A percentile compares a stretch with the other conserved stretches of the same genome.
Conservation (phyloP, 2,329 filamentous ascomycete species). For the Pseudomassariella vexata region DNA sequence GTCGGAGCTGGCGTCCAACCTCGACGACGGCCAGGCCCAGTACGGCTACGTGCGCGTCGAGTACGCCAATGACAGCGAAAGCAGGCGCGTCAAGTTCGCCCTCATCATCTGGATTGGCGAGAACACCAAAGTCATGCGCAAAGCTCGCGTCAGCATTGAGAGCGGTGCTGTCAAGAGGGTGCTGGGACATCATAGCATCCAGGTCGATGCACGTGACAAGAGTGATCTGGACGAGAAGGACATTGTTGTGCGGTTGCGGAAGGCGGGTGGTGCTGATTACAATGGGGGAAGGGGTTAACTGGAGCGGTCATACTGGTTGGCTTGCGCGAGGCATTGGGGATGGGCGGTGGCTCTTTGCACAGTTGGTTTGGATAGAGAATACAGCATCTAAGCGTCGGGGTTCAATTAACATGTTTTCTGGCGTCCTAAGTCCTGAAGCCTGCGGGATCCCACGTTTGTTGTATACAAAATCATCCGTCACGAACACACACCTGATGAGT, state of each 20-base stretch:
- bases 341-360: too few species aligned
- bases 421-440: too few species aligned
- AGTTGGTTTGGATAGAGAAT: background rate
- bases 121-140: constrained; percentile 61
- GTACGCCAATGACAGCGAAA: constrained; percentile 67
- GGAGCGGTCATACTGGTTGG: background rate
- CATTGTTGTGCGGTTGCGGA: constrained; percentile 55
- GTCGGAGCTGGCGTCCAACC: constrained; percentile 45
- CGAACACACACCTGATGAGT: too few species aligned
- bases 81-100: constrained; percentile 61
- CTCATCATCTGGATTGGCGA: constrained; percentile 65
- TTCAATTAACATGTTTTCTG: too few species aligned
- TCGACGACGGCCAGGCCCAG: constrained; percentile 56
- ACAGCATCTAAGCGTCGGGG: background rate
- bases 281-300: constrained; percentile 57
- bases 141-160: constrained; percentile 63
- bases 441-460: too few species aligned
- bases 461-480: too few species aligned
- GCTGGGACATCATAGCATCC: constrained; percentile 59
- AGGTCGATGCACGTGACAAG: constrained; percentile 56
- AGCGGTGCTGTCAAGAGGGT: constrained; percentile 59
- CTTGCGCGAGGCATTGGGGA: too few species aligned
- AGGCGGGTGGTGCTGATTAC: constrained; percentile 66
- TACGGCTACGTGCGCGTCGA: constrained; percentile 63
- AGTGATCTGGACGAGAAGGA: constrained; percentile 56